Evolutionary conservation across 768 basidiomycete species (phyloP), one percentile per base, ranked within the genome.

Genomic region (Strobilomyces dryophilus): DNA sequence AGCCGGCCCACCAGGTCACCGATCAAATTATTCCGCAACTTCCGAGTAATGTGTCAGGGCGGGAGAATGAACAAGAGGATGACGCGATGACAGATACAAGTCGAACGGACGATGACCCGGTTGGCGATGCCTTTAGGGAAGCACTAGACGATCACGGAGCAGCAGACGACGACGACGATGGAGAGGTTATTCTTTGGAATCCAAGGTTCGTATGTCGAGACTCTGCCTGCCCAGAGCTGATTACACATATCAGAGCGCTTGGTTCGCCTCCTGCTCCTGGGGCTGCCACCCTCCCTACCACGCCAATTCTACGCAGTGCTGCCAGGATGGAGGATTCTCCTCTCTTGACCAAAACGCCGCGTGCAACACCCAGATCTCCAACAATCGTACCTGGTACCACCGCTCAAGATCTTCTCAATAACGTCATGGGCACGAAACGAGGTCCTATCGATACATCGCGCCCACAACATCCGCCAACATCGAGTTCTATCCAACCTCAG

Each of bases 171-270:
- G 79, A 79, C 1, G 79, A 82, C 9, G 84, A 84, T 2, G 76
- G 76, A 34, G 79, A 83, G 8, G 88, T 92, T 18, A 84, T 93
- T 59, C 84, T 98, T 45, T 87, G 84, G 73, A 79, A 87, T 65
- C 85, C 82, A 32, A 78, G 81, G 83, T 84, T 51, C 24, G 71
- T 57, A 24, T 27, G n/a, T 43, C 21, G 29, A 27, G 20, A 45
- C 27, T 31, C 11, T 27, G 46, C 43, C n/a, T 43, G 5, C 27
- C 10, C 15, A 32, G 36, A 18, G 51, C 45, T 67, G 45, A 57
- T 26, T 27, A 21, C 26, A 27, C 35, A 51, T 6, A 29, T 17
- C 42, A 69, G 57, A 51, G 41, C 62, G 20, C 47, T 61, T 17
- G 60, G 55, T 21, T 63, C 66, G 4, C 65, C 62, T 4, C 59